Evolutionary conservation across 345 rosid species (phyloP).

Genomic region (Kandelia obovata): DNA sequence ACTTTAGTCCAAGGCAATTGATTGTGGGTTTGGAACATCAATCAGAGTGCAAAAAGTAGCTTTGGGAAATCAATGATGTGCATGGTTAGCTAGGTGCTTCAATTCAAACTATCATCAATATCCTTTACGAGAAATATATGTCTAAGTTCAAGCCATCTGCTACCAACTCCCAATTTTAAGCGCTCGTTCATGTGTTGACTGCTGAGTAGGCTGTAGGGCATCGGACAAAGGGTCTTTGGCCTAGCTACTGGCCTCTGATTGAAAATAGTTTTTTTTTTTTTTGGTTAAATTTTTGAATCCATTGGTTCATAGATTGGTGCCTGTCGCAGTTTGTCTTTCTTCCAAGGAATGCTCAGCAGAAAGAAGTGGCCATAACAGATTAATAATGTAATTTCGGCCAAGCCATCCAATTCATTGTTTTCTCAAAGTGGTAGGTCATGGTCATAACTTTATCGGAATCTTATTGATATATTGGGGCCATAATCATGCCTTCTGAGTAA

Average conservation of each 20-base stretch:
- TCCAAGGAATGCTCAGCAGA: no score
- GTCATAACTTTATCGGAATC: neutral
- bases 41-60: no score
- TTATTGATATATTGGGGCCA: constrained; percentile 1
- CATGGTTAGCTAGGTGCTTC: constrained; percentile 9
- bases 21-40: no score
- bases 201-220: neutral
- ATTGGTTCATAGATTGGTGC: no score
- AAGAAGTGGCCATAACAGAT: no score
- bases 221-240: neutral
- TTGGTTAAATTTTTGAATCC: no score
- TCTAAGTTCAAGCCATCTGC: constrained; percentile 10
- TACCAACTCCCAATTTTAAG: neutral
- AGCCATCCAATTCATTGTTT: constrained; percentile 1
- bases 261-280: no score
- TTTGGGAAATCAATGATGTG: neutral
- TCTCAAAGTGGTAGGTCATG: constrained; percentile 5
- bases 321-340: no score
- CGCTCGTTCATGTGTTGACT: neutral
- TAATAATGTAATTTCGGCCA: neutral
- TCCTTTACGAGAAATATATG: neutral
- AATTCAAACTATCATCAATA: constrained; percentile 12
- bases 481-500: constrained; percentile 1
- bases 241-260: neutral
- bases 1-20: no score